Evolutionary conservation across 225 moss, liverwort and hornwort species (phyloP), one percentile per base, ranked within the genome.

Genomic region (Anthoceros angustus): DNA sequence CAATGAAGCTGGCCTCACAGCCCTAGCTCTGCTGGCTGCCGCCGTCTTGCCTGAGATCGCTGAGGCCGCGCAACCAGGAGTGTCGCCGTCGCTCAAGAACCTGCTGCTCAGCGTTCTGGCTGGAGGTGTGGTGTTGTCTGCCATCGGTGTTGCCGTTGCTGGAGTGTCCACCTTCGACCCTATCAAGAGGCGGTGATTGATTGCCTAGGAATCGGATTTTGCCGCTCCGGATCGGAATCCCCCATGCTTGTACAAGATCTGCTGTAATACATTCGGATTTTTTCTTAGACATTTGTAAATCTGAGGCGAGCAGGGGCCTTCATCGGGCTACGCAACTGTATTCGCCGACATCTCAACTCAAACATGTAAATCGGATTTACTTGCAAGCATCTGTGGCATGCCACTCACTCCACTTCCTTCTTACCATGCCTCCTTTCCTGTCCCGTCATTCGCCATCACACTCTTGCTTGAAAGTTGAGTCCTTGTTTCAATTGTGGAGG

Each of bases 121-220:
- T 0, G 93, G 93, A 64, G 93, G 93, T 43, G 77, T 74, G 3
- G 85, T 93, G 11, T 68, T 79, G 16, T 68, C 73, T 32, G 77
- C 41, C 3, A 48, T 93, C 50, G 90, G 82, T 12, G 74, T 86
- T 10, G 93, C 73, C 9, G 77, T 93, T 3, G 93, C 89, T 0
- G 93, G 93, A 74, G 89, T 93, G 18, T 80, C 93, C 12, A 93
- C 93, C 16, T 93, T 93, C 40, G 93, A 93, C 69, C 93, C 93
- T 69, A 87, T 93, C 67, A 93, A 93, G 86, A 93, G 93, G 72
- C 72, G 82, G 42, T 82, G 78, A 79, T 70, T 38, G 60, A 38
- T 1, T 55, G 32, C 32, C 32, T 32, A 32, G 32, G 32, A 32
- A 32, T 32, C 32, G 32, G 32, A 32, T 32, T 32, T 32, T 32